Evolutionary conservation across 225 moss, liverwort and hornwort genomes (phyloP).

Genomic region (Neckera pumila): DNA sequence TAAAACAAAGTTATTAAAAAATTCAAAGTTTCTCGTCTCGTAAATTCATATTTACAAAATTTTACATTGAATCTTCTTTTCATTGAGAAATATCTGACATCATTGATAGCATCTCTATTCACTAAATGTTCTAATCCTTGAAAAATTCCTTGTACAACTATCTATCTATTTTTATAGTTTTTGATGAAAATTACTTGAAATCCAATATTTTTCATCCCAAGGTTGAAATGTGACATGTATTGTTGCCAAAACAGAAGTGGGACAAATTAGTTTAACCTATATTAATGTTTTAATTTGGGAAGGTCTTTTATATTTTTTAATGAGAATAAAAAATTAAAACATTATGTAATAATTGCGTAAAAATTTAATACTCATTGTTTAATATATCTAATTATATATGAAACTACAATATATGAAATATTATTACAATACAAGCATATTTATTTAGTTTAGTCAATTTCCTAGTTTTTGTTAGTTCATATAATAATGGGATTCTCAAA

Average conservation of each 20-base stretch:
- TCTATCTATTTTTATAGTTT: not conserved
- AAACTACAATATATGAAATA: not conserved
- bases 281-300: not conserved
- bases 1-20: not conserved
- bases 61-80: not conserved
- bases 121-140: not conserved
- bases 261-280: not conserved
- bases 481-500: not conserved
- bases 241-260: fast-evolving
- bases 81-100: not conserved
- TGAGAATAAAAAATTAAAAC: not conserved
- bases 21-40: not conserved
- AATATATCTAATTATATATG: not conserved
- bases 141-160: too few relatives aligned
- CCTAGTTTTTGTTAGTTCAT: not conserved
- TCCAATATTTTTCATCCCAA: not conserved
- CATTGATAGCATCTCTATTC: not conserved
- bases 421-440: fast-evolving
- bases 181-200: not conserved
- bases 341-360: too few relatives aligned
- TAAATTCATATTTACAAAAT: not conserved
- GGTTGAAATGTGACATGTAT: not conserved
- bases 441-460: not conserved
- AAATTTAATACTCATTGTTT: not conserved
- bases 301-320: not conserved